Evolutionary conservation across 73 alveolate species (phyloP).

Genomic region (Paramecium primaurelia): DNA sequence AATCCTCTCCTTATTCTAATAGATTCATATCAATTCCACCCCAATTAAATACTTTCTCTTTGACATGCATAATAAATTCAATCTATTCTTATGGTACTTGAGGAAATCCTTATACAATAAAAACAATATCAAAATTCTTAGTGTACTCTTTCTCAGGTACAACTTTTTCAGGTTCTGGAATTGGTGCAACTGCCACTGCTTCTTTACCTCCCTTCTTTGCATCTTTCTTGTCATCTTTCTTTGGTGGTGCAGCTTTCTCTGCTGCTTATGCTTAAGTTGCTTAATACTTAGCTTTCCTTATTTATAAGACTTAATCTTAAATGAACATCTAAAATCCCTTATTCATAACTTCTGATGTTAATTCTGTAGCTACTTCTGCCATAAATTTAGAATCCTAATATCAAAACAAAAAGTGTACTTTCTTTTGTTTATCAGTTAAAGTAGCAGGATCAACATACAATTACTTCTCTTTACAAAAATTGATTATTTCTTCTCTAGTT

Average conservation of each 20-base stretch:
- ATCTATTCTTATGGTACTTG: constrained; percentile 21
- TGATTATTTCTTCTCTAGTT: constrained; percentile 57
- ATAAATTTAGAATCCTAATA: constrained; percentile 54
- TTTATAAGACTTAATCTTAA: constrained; percentile 25
- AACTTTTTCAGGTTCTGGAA: constrained; percentile 25
- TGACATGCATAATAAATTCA: constrained; percentile 35
- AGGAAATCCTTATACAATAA: constrained; percentile 35
- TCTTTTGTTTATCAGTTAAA: constrained; percentile 54
- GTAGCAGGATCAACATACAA: constrained; percentile 49
- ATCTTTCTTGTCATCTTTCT: constrained; percentile 57
- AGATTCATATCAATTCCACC: constrained; percentile 56
- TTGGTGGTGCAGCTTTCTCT: constrained; percentile 28
- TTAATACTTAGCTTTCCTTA: constrained; percentile 30
- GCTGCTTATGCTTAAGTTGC: neutral
- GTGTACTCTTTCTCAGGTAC: constrained; percentile 56
- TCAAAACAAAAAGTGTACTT: neutral
- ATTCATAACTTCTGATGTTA: constrained; percentile 45
- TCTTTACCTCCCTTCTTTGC: constrained; percentile 50
- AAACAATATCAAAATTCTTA: constrained; percentile 46
- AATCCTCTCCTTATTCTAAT: constrained; percentile 43
- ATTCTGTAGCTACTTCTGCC: constrained; percentile 51
- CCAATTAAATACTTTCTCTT: constrained; percentile 53
- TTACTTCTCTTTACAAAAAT: constrained; percentile 46
- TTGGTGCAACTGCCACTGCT: constrained; percentile 39
- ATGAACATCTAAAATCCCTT: constrained; percentile 50